phyloP scores from a whole-genome alignment of 768 basidiomycete genomes.

The Pisolithus microcarpus region DNA sequence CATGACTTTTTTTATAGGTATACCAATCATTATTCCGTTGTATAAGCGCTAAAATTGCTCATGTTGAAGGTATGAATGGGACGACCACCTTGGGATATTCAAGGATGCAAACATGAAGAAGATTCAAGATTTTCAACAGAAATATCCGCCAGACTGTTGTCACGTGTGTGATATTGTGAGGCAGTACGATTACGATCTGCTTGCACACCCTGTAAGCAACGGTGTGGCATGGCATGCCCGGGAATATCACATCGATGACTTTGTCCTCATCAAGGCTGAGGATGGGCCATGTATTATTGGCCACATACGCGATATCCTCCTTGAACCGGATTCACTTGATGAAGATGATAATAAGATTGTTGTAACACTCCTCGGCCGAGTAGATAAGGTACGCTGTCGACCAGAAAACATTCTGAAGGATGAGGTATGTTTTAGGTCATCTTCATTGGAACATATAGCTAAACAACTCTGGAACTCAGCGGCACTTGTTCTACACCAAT shows the following conservation, averaged over 20 bases:
- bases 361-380: conserved; percentile 44
- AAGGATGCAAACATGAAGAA: conserved; percentile 31
- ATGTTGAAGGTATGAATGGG: conserved; percentile 43
- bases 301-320: conserved; percentile 35
- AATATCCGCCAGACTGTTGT: conserved; percentile 46
- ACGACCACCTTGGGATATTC: conserved; percentile 40
- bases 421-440: conserved; percentile 38
- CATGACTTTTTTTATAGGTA: conserved; percentile 56
- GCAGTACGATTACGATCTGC: conserved; percentile 26
- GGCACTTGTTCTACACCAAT: conserved; percentile 55
- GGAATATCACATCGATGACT: conserved; percentile 57
- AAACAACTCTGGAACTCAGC: conserved; percentile 20
- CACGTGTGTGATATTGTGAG: conserved; percentile 35
- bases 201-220: conserved; percentile 23
- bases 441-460: not conserved
- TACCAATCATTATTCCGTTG: conserved; percentile 2
- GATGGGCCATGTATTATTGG: conserved; percentile 53
- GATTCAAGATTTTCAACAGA: conserved; percentile 4
- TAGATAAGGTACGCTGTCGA: conserved; percentile 30
- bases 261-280: conserved; percentile 42
- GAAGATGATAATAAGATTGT: conserved; percentile 20
- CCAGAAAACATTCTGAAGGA: conserved; percentile 41
- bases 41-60: not conserved
- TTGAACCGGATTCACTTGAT: conserved; percentile 10
- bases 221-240: conserved; percentile 43